Percentiles rank a stretch among this genome's conserved stretches.
Conservation (phyloP, 495 filamentous ascomycete genomes). For the Talaromyces borbonicus region DNA sequence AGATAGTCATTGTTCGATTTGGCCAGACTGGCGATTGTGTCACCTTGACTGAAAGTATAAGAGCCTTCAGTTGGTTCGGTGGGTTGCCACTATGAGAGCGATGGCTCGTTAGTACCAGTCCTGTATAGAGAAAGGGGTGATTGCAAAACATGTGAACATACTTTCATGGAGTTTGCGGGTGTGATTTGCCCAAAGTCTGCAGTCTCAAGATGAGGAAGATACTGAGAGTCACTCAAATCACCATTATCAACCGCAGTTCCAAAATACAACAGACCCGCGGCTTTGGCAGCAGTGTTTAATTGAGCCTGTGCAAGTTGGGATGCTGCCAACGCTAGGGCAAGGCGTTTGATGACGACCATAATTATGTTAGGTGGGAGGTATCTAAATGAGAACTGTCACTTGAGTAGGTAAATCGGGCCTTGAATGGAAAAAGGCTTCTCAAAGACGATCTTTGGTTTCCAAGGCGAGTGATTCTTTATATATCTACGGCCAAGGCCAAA, state of each 20-base stretch:
- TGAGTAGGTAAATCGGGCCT: too few relatives aligned
- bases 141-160: too few relatives aligned
- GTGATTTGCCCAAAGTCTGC: slow-evolving; percentile 50
- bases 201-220: slow-evolving; percentile 31
- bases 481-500: too few relatives aligned
- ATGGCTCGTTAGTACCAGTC: too few relatives aligned
- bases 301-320: slow-evolving; percentile 8
- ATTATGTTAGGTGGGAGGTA: background rate
- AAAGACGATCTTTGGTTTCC: too few relatives aligned
- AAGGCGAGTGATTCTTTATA: too few relatives aligned
- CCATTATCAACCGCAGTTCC: slow-evolving; percentile 49
- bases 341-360: background rate
- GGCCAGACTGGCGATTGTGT: slow-evolving; percentile 41
- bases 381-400: too few relatives aligned
- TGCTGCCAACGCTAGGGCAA: background rate
- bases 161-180: slow-evolving; percentile 50
- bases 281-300: slow-evolving; percentile 43
- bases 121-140: too few relatives aligned
- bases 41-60: slow-evolving; percentile 42
- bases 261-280: slow-evolving; percentile 46
- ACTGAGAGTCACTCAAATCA: slow-evolving; percentile 40
- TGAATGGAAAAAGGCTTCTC: too few relatives aligned
- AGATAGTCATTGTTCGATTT: slow-evolving; percentile 43
- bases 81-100: slow-evolving; percentile 45
- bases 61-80: slow-evolving; percentile 35